Percentiles rank a stretch among this genome's conserved stretches.
phyloP scores from a whole-genome alignment of 805 yeast species.

The Zygosaccharomyces pseudorouxii region DNA sequence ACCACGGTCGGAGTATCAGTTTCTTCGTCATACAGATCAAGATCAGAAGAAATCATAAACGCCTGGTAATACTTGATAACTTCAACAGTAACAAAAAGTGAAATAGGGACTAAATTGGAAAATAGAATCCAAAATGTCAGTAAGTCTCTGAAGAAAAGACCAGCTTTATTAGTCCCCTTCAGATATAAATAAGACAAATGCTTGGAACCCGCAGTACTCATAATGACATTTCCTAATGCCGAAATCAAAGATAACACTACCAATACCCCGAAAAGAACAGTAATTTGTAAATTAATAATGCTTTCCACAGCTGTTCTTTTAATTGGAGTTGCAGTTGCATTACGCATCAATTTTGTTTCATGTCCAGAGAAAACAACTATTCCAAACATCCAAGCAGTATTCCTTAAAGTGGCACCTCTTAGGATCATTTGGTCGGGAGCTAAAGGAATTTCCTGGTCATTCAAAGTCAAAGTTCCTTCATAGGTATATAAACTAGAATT shows the following conservation, averaged over 20 bases:
- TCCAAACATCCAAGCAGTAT: constrained; percentile 94
- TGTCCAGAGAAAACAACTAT: constrained; percentile 95
- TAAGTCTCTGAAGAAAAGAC: constrained; percentile 77
- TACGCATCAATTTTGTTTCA: constrained; percentile 95
- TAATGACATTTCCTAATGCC: constrained; percentile 81
- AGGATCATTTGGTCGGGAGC: constrained; percentile 87
- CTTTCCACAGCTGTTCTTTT: constrained; percentile 96
- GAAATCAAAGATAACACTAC: constrained; percentile 74
- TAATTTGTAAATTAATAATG: constrained; percentile 85
- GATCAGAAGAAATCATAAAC: constrained; percentile 84
- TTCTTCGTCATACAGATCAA: constrained; percentile 84
- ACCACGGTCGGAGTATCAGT: constrained; percentile 94
- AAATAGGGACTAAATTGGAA: constrained; percentile 96
- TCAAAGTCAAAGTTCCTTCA: constrained; percentile 71
- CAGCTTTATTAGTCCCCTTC: constrained; percentile 61
- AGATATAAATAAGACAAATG: constrained; percentile 61
- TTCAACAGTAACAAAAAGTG: constrained; percentile 93
- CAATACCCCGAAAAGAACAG: constrained; percentile 79
- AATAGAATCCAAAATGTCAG: constrained; percentile 94
- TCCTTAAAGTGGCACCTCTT: constrained; percentile 93
- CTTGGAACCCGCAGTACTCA: constrained; percentile 45
- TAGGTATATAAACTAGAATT: constrained; percentile 91
- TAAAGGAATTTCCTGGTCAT: constrained; percentile 60
- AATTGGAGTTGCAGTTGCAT: constrained; percentile 98
- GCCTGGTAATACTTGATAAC: constrained; percentile 95